Evolutionary conservation across 176 grass and related monocot genomes (phyloP).

Genomic region (Carex pumila): DNA sequence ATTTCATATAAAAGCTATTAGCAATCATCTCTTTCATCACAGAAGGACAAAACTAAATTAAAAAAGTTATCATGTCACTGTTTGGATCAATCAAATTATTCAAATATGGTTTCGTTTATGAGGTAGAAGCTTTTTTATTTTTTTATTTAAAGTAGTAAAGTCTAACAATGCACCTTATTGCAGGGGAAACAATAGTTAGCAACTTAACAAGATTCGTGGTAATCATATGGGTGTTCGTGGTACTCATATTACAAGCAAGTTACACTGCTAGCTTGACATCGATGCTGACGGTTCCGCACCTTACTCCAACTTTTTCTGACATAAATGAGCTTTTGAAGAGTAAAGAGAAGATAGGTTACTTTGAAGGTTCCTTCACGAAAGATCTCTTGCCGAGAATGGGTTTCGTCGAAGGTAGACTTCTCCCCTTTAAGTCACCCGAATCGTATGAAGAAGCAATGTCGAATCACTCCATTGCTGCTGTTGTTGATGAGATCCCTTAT

Average conservation of each 20-base stretch:
- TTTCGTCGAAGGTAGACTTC: conserved; percentile 16
- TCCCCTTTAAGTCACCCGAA: not conserved
- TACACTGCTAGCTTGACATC: conserved; percentile 85
- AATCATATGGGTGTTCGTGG: conserved; percentile 63
- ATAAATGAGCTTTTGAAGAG: conserved; percentile 21
- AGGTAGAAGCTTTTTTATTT: too few relatives aligned
- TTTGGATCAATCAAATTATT: too few relatives aligned
- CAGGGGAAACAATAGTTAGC: conserved; percentile 44
- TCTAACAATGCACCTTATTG: not conserved
- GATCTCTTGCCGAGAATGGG: conserved; percentile 19
- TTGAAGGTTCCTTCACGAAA: conserved; percentile 43
- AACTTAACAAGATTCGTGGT: conserved; percentile 49
- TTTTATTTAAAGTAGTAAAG: too few relatives aligned
- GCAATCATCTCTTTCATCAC: too few relatives aligned
- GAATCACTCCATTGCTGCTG: conserved; percentile 38
- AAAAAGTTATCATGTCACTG: too few relatives aligned
- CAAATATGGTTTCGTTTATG: too few relatives aligned
- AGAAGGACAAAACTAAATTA: too few relatives aligned
- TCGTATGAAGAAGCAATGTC: too few relatives aligned
- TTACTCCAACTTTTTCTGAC: conserved; percentile 30
- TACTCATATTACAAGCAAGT: conserved; percentile 67
- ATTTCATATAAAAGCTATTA: not conserved
- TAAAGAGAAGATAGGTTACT: conserved; percentile 30
- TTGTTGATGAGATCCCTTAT: conserved; percentile 45
- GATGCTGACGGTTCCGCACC: conserved; percentile 52